Evolutionary conservation across 768 basidiomycete genomes (phyloP).

Genomic region (Pleurotus tuoliensis): DNA sequence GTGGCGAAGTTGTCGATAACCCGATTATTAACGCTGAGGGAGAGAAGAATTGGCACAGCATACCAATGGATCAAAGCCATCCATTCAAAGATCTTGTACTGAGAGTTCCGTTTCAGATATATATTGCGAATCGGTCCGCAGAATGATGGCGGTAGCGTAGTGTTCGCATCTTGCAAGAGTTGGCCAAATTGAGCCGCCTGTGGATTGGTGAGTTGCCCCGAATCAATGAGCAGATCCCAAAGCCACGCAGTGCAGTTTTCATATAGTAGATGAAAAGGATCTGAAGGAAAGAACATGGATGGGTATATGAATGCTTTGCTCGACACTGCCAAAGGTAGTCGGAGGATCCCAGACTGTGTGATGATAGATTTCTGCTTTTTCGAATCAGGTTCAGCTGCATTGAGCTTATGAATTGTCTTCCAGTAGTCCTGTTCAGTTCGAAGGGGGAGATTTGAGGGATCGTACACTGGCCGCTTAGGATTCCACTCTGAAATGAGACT

Average conservation of each 20-base stretch:
- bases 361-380: conserved; percentile 14
- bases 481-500: conserved; percentile 12
- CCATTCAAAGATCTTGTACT: conserved; percentile 33
- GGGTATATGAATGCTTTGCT: conserved; percentile 27
- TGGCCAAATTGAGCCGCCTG: conserved; percentile 18
- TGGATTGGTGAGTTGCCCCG: neutral
- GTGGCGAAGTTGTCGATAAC: conserved; percentile 23
- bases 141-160: conserved; percentile 27
- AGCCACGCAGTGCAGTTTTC: conserved; percentile 26
- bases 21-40: conserved; percentile 19
- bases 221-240: conserved; percentile 18
- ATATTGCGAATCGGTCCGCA: conserved; percentile 26
- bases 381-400: conserved; percentile 11
- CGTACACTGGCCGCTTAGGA: conserved; percentile 18
- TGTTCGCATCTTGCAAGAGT: conserved; percentile 17
- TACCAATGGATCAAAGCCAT: conserved; percentile 33
- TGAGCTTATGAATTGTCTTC: conserved; percentile 17
- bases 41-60: conserved; percentile 27
- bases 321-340: conserved; percentile 23
- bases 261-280: conserved; percentile 33
- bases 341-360: conserved; percentile 19
- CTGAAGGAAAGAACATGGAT: conserved; percentile 26
- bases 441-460: conserved; percentile 19
- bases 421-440: conserved; percentile 21
- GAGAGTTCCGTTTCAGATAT: conserved; percentile 28